Conservation (phyloP, 2,329 filamentous ascomycete species). For the Penicillium concentricum region DNA sequence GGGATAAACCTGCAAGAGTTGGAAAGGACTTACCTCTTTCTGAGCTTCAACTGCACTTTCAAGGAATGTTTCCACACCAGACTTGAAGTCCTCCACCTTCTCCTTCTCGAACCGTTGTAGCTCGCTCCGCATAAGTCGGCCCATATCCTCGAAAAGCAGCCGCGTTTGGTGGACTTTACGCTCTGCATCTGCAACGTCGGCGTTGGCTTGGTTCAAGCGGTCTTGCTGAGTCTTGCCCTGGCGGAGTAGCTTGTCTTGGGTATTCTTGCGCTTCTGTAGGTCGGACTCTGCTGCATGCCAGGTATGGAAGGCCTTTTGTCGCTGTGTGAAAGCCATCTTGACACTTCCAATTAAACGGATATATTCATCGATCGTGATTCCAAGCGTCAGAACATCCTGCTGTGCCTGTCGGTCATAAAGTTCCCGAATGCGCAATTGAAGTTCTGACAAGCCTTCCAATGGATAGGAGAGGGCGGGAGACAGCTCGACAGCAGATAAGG, state of each 20-base stretch:
- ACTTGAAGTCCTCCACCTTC: constrained; percentile 99
- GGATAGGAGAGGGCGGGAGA: constrained; percentile 85
- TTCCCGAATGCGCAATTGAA: constrained; percentile 90
- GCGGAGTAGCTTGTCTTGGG: constrained; percentile 90
- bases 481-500: constrained; percentile 86
- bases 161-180: constrained; percentile 86
- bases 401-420: constrained; percentile 96
- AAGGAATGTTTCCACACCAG: constrained; percentile 93
- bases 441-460: constrained; percentile 84
- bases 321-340: constrained; percentile 86
- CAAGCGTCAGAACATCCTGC: constrained; percentile 92
- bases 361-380: constrained; percentile 97
- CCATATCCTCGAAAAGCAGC: constrained; percentile 95
- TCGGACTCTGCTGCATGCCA: constrained; percentile 93
- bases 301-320: constrained; percentile 91
- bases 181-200: constrained; percentile 93
- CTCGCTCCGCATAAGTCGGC: constrained; percentile 83
- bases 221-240: constrained; percentile 97
- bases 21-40: constrained; percentile 72
- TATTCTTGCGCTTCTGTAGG: constrained; percentile 80
- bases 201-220: constrained; percentile 84
- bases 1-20: neutral
- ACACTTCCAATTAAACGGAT: constrained; percentile 93
- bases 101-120: constrained; percentile 92
- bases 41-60: constrained; percentile 97